Conservation (phyloP, 139 green algal genomes). For the Haematococcus lacustris region DNA sequence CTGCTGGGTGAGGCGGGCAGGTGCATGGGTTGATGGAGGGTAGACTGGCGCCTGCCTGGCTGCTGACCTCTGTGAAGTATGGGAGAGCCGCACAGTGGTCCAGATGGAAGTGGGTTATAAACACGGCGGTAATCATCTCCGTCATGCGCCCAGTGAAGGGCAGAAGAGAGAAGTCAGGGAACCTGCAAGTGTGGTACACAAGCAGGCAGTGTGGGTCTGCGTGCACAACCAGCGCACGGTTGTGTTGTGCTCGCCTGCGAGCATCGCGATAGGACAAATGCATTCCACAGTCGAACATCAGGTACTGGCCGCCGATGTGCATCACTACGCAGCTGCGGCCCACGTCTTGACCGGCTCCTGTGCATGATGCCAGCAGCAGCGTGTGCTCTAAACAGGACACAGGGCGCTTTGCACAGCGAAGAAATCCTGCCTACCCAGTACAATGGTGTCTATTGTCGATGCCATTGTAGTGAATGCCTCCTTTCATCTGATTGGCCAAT, state of each 20-base stretch:
- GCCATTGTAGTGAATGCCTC: no score
- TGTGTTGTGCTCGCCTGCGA: conserved; percentile 9
- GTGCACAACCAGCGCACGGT: no score
- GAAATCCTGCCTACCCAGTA: no score
- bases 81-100: conserved; percentile 62
- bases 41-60: no score
- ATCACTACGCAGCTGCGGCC: conserved; percentile 40
- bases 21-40: no score
- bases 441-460: no score
- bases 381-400: no score
- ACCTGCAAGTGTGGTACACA: conserved; percentile 14
- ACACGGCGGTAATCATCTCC: conserved; percentile 36
- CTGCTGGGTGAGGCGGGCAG: no score
- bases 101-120: conserved; percentile 68
- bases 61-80: conserved; percentile 61
- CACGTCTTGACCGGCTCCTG: conserved; percentile 46
- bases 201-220: no score
- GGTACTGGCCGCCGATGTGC: conserved; percentile 19
- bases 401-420: no score
- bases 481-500: conserved; percentile 25
- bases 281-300: conserved; percentile 70
- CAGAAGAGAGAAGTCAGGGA: conserved; percentile 38
- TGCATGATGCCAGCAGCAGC: no score
- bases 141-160: conserved; percentile 20
- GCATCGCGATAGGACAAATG: conserved; percentile 45